These are phyloP conservation scores for Ulmus americana DNA, from an alignment of 331 rosid species.

Conservation along the genomic window DNA sequence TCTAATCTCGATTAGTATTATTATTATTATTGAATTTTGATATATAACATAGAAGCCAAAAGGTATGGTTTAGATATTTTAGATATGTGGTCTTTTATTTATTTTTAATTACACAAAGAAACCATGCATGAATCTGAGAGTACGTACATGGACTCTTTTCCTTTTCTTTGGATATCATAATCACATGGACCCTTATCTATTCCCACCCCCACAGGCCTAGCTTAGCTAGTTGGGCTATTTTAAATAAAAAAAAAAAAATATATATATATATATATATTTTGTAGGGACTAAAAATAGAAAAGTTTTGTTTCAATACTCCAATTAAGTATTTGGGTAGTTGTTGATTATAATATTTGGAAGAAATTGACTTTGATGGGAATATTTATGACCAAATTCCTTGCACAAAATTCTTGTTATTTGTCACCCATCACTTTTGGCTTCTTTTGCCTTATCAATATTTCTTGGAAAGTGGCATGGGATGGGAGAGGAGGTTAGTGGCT, in stretches of 20 bases:
- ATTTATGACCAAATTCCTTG: constrained; percentile 24
- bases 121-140: constrained; percentile 73
- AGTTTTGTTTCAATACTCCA: background rate
- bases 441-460: constrained; percentile 15
- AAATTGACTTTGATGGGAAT: constrained; percentile 21
- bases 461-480: constrained; percentile 16
- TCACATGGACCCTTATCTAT: constrained; percentile 33
- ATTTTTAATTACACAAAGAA: background rate
- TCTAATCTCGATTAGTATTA: too few relatives aligned
- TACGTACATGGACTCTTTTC: constrained; percentile 53
- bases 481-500: constrained; percentile 17
- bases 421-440: constrained; percentile 23
- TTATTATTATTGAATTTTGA: too few relatives aligned
- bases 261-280: too few relatives aligned
- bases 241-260: too few relatives aligned
- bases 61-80: too few relatives aligned
- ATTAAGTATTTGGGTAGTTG: background rate
- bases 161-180: constrained; percentile 4
- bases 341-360: constrained; percentile 14
- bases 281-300: background rate
- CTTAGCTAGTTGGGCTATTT: too few relatives aligned
- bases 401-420: constrained; percentile 17
- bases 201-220: background rate
- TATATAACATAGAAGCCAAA: too few relatives aligned
- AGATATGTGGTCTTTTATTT: too few relatives aligned